Base-by-base conservation (phyloP, 257 asterid genomes). In the Solanum bulbocastanum region DNA sequence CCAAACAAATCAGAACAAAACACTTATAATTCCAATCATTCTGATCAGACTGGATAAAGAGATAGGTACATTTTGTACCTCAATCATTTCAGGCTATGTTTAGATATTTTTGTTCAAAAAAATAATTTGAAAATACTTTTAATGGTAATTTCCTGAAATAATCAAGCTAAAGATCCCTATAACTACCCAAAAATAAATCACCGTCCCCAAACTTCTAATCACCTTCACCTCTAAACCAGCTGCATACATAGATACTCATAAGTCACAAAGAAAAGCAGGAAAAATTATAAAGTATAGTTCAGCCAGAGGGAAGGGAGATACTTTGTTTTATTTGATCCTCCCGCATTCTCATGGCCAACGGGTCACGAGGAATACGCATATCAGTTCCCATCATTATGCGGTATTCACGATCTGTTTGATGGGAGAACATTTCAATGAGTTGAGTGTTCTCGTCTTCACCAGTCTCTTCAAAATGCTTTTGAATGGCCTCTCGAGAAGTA, bases 331-430 rank as follows among this genome's bases (percentile, higher is more conserved):
- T 96, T 92, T 96, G 98, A 89, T 96, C 99, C 89, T 95, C 99
- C 20, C 95, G 91, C 98, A 95, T 89, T 90, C 94, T 94, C 98
- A 96, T 96, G 46, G 99, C 99, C 76, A 96, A 90, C 15, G 99
- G 99, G 89, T 96, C 99, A 74, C 99, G 95, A 32, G 89, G 94
- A 83, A 96, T 93, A 36, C 99, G 98, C 44, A 82, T 52, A 91
- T 96, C 99, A 62, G 98, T 96, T 60, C 99, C 99, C 94, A 95
- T 95, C 99, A 96, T 96, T 84, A 96, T 95, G 84, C 99, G 98
- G 90, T 92, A 96, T 88, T 96, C 99, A 86, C 95, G 85, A 90
- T 95, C 98, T 36, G 99, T 96, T 92, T 96, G 99, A 91, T 91
- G 89, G 35, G 84, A 87, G 92, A 96, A 96, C 99, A 96, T 96